A percentile compares a stretch with the other conserved stretches of the same genome.
Conservation (phyloP, 1,284 basidiomycete species). For the Jaminaea rosea region DNA sequence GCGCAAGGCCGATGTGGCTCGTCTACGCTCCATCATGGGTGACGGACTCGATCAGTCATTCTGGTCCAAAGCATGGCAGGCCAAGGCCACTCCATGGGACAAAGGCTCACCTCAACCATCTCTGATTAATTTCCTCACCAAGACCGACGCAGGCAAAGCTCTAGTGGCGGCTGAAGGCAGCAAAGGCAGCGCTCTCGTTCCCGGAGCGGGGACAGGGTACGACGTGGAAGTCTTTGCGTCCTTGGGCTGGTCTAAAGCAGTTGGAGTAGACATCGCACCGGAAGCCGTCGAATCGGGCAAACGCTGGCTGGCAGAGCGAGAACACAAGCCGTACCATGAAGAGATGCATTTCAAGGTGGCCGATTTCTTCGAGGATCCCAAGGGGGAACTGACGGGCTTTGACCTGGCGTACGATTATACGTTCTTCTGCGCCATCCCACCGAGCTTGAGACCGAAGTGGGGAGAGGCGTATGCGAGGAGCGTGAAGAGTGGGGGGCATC, state of each 20-base stretch:
- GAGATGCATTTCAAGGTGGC: not conserved
- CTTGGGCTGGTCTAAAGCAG: not conserved
- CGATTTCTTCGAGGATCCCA: not conserved
- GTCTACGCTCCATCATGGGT: not conserved
- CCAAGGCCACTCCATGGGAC: not conserved
- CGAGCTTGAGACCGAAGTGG: constrained; percentile 18
- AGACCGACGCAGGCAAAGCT: not conserved
- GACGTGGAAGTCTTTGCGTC: constrained; percentile 5
- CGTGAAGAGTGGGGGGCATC: constrained; percentile 14
- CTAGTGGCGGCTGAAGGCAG: not conserved
- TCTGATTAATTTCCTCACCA: not conserved
- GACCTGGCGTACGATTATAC: constrained; percentile 32
- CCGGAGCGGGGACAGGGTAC: constrained; percentile 5
- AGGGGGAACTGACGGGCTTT: not conserved
- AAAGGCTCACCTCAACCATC: not conserved
- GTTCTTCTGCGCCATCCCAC: constrained; percentile 32
- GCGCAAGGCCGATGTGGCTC: too few relatives aligned
- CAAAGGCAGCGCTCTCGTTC: not conserved
- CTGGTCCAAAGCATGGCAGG: not conserved
- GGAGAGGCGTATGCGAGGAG: constrained; percentile 25
- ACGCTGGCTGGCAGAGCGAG: not conserved
- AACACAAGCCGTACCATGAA: not conserved
- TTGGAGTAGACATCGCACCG: constrained; percentile 5
- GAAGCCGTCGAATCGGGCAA: constrained; percentile 1
- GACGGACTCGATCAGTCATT: not conserved